Conservation (phyloP, 2,329 filamentous ascomycete genomes). For the Talaromyces sp. region DNA sequence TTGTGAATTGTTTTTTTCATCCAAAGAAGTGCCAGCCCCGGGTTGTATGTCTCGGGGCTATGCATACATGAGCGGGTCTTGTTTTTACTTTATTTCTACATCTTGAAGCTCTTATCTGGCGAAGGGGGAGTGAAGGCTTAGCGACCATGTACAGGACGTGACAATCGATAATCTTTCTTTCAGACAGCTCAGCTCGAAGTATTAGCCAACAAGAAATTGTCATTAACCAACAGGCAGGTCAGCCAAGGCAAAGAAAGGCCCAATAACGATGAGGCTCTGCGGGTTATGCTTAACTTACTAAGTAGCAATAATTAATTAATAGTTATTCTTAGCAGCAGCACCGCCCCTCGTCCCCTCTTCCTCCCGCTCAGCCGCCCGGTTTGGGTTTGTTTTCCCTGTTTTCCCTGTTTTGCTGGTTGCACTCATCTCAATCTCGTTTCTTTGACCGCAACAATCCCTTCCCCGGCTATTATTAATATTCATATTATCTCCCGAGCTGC, state of each 20-base stretch:
- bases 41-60: neutral
- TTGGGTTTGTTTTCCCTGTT: neutral
- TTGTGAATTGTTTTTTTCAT: constrained; percentile 4
- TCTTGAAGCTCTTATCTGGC: constrained; percentile 11
- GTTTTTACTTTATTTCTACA: constrained; percentile 3
- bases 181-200: neutral
- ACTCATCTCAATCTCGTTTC: neutral
- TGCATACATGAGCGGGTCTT: constrained; percentile 5
- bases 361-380: neutral
- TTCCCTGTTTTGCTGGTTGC: neutral
- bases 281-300: neutral
- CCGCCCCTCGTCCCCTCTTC: neutral
- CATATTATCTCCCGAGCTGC: neutral
- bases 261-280: neutral
- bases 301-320: too few species aligned
- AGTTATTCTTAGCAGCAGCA: neutral
- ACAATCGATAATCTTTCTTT: neutral
- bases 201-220: too few species aligned
- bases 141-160: constrained; percentile 2
- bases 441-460: neutral
- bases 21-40: neutral
- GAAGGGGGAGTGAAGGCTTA: constrained; percentile 21
- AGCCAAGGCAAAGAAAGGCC: neutral
- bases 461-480: neutral
- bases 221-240: neutral